Evolutionary conservation across 176 grass and related monocot genomes (phyloP), one percentile per base, ranked within the genome.

Genomic region (Elymus sibiricus): DNA sequence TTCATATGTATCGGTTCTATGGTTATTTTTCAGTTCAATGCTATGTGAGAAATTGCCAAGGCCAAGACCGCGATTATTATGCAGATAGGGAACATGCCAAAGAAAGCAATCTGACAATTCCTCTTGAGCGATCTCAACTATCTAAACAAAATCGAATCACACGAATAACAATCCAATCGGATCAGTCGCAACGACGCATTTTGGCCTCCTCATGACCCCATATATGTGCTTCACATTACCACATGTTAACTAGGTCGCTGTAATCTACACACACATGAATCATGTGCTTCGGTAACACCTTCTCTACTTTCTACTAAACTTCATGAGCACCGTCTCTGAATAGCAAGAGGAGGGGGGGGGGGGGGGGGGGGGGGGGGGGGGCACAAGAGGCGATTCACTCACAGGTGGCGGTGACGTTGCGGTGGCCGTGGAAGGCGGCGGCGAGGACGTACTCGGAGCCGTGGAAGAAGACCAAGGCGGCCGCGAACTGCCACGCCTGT

Each of bases 381-480:
- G 13, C 44, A 16, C 6, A 53, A 19, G 49, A 56, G 24, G 22
- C 27, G 65, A 17, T 37, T 29, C 22, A 76, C 93, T 94, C 79
- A 98, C 93, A 95, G 0, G 86, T 89, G 53, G 91, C 66, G 51
- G 91, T 92, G 79, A 91, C 92, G 77, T 86, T 92, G 84, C 81
- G 67, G 58, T 82, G 88, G 75, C 92, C 90, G 60, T 98, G 96
- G 86, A 90, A 94, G 76, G 44, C 38, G 76, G 74, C 53, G 42
- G 94, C 92, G 42, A 99, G 97, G 64, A 89, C 40, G 77, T 90
- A 96, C 74, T 99, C 97, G 44, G 90, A 99, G 79, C 77, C 83
- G 82, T 99, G 97, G 90, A 99, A 96, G 88, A 96, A 87, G 58
- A 82, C 28, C 31, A 98, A 34, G 28, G 88, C 84, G 22, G 78